Evolutionary conservation across 257 asterid genomes (phyloP).

Genomic region (Gardenia jasminoides): DNA sequence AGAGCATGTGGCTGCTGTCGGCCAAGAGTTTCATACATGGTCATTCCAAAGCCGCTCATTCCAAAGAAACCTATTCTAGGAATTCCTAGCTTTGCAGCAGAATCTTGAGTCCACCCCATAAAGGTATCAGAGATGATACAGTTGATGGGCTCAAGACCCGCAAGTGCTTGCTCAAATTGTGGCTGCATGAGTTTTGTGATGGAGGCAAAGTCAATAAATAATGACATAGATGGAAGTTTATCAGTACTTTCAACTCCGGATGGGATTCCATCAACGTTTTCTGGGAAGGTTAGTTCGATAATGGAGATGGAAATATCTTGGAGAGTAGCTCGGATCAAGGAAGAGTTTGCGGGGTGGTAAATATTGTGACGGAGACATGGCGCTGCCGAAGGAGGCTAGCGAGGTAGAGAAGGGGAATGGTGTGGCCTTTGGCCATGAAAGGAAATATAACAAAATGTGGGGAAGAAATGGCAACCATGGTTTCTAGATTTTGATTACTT

Average conservation of each 20-base stretch:
- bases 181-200: constrained; percentile 51
- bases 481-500: neutral
- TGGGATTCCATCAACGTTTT: constrained; percentile 47
- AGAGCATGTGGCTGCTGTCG: constrained; percentile 43
- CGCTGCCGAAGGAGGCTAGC: constrained; percentile 58
- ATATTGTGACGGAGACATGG: constrained; percentile 46
- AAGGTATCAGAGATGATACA: constrained; percentile 62
- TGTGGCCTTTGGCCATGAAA: constrained; percentile 72
- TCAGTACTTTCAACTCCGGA: constrained; percentile 65
- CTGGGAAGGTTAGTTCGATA: constrained; percentile 62
- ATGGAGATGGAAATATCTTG: constrained; percentile 30
- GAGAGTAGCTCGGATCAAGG: constrained; percentile 36
- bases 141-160: constrained; percentile 32
- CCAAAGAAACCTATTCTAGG: constrained; percentile 59
- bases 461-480: constrained; percentile 42
- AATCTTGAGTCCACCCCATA: constrained; percentile 58
- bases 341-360: constrained; percentile 68
- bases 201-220: constrained; percentile 40
- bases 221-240: constrained; percentile 39
- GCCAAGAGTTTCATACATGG: constrained; percentile 36
- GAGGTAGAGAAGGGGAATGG: constrained; percentile 71
- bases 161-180: constrained; percentile 43
- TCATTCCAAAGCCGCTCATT: constrained; percentile 45
- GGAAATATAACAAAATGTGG: constrained; percentile 71
- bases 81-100: constrained; percentile 38